Base-by-base conservation (phyloP, 805 yeast genomes). In the Hanseniaspora lindneri region DNA sequence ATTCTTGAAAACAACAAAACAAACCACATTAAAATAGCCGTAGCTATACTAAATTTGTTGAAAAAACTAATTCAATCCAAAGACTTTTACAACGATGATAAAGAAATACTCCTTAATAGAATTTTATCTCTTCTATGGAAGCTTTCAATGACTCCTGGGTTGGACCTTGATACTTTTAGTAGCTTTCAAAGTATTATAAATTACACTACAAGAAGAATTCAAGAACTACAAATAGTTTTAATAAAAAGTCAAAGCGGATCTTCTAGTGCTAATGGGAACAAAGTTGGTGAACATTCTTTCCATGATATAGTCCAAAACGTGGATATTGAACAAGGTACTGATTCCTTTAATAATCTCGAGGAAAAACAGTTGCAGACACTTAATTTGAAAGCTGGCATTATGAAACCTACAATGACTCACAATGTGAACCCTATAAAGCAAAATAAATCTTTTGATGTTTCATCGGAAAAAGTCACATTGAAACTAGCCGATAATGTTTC, bases 1-100 rank as follows among this genome's bases (percentile, higher is more conserved):
- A 65, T 89, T 20, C 67, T 89, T 50, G 74, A 75, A 55, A 75
- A 76, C 14, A 74, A 85, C 72, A 85, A 85, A 60, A 80, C 92
- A 24, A 68, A 92, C 52, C 88, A 83, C 56, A 72, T 83, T 14
- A 66, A 76, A 39, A 77, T 84, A 34, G 71, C 83, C 37, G 59
- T 68, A 55, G 23, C 48, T 11, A 32, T 39, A 10, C 9, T 46
- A 33, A 67, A 73, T 23, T 67, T 77, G 3, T 56, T 78, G 25
- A 58, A 58, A 13, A 66, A 77, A 6, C 73, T 75, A 55, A 58
- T 57, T 33, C 55, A 57, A 14, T 52, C 63, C 1, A 44, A 61
- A 5, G 62, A 66, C 2, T 55, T 54, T 19, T 60, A 73, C 10
- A 66, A 77, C 17, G 72, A 67, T 20, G 71, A 76, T 36, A 78